Evolutionary conservation across 495 filamentous ascomycete genomes (phyloP).

Genomic region (Amniculicola lignicola): DNA sequence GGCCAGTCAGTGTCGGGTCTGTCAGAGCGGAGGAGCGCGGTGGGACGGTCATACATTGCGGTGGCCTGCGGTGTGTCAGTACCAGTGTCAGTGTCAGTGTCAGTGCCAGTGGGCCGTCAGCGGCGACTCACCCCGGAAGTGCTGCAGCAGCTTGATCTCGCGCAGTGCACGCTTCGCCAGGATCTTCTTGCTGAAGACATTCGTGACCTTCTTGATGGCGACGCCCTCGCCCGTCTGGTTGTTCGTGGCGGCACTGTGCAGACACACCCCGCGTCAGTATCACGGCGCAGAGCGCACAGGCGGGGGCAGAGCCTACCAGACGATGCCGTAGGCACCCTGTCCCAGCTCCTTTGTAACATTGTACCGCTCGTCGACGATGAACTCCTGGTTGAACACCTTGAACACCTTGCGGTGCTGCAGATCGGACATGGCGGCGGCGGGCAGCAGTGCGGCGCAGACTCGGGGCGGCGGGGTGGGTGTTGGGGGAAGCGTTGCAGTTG

Average conservation of each 20-base stretch:
- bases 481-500: too few species aligned
- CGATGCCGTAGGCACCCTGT: constrained; percentile 96
- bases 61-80: constrained; percentile 46
- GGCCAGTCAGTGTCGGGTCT: constrained; percentile 6
- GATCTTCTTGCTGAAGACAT: constrained; percentile 99
- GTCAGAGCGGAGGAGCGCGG: constrained; percentile 5
- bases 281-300: background rate
- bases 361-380: constrained; percentile 96
- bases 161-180: constrained; percentile 93
- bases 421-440: constrained; percentile 58
- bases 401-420: constrained; percentile 88
- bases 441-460: background rate
- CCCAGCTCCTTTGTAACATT: constrained; percentile 98
- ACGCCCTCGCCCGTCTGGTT: constrained; percentile 89
- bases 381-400: constrained; percentile 99
- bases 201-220: constrained; percentile 98
- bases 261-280: constrained; percentile 2
- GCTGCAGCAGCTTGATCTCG: constrained; percentile 97
- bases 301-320: constrained; percentile 64
- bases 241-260: constrained; percentile 76
- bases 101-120: background rate
- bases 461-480: too few species aligned
- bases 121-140: constrained; percentile 69
- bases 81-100: too few species aligned
- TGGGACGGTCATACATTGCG: constrained; percentile 57